Conservation (phyloP, 805 yeast genomes). For the Ogataea nitratoaversa region DNA sequence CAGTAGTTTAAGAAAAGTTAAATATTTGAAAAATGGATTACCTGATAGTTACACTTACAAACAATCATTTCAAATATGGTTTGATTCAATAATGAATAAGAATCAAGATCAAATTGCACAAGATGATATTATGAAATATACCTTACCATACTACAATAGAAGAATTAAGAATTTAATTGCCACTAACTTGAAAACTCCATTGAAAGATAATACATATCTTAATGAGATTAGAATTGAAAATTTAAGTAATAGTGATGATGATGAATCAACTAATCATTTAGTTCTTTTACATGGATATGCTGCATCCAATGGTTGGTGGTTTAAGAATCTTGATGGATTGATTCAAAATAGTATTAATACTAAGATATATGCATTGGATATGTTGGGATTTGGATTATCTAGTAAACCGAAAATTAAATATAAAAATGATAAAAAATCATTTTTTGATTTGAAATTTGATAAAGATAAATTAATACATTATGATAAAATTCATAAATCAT, state of each 20-base stretch:
- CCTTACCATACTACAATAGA: conserved; percentile 25
- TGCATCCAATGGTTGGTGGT: conserved; percentile 53
- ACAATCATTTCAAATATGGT: conserved; percentile 25
- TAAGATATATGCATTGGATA: conserved; percentile 40
- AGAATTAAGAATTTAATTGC: conserved; percentile 13
- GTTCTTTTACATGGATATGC: conserved; percentile 58
- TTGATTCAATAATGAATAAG: conserved; percentile 11
- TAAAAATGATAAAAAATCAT: conserved; percentile 23
- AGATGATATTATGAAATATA: conserved; percentile 18
- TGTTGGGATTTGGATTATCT: conserved; percentile 53
- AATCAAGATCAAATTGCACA: conserved; percentile 22
- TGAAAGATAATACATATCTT: conserved; percentile 12
- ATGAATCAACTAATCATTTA: conserved; percentile 27
- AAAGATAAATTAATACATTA: conserved; percentile 12
- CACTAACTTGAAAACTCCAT: conserved; percentile 13
- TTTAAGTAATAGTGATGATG: conserved; percentile 2
- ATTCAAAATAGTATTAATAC: conserved; percentile 25
- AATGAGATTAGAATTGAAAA: conserved; percentile 28
- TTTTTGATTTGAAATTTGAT: conserved; percentile 23
- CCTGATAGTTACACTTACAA: conserved; percentile 11
- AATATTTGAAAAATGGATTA: conserved; percentile 12
- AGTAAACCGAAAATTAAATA: conserved; percentile 38
- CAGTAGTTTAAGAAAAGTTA: neutral
- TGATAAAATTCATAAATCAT: conserved; percentile 22
- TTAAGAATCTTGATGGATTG: conserved; percentile 45